phyloP scores from a whole-genome alignment of 1,284 basidiomycete genomes.

The Hemileia vastatrix region DNA sequence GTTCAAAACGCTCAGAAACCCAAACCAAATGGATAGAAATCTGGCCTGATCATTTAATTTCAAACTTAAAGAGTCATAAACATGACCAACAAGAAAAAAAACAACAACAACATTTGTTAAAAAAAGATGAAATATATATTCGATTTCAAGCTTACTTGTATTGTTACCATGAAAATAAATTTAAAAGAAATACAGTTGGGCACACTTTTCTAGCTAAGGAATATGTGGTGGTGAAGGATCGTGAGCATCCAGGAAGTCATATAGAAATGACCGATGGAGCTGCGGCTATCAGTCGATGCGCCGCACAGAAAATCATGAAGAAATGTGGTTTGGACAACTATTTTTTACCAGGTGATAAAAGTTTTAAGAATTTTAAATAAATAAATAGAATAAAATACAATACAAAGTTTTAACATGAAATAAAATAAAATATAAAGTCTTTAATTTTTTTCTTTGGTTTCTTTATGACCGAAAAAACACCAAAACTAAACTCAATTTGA shows the following conservation, averaged over 20 bases:
- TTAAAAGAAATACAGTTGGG: not conserved
- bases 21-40: not conserved
- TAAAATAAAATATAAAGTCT: too few species aligned
- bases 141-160: slow-evolving; percentile 5
- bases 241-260: not conserved
- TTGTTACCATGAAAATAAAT: not conserved
- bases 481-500: too few species aligned
- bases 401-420: too few species aligned
- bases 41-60: slow-evolving; percentile 8
- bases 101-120: too few species aligned
- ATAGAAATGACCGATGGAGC: slow-evolving; percentile 23
- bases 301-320: not conserved
- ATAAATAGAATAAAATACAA: too few species aligned
- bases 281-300: slow-evolving; percentile 10
- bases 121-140: not conserved
- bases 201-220: not conserved
- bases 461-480: too few species aligned
- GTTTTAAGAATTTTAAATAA: too few species aligned
- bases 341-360: slow-evolving; percentile 6
- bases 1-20: slow-evolving; percentile 4
- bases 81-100: too few species aligned
- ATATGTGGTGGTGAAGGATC: not conserved
- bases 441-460: too few species aligned
- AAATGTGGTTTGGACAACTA: not conserved
- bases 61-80: not conserved